These are phyloP conservation scores for Hyaloscypha finlandica DNA, from an alignment of 495 filamentous ascomycete genomes.

Conservation along the genomic window DNA sequence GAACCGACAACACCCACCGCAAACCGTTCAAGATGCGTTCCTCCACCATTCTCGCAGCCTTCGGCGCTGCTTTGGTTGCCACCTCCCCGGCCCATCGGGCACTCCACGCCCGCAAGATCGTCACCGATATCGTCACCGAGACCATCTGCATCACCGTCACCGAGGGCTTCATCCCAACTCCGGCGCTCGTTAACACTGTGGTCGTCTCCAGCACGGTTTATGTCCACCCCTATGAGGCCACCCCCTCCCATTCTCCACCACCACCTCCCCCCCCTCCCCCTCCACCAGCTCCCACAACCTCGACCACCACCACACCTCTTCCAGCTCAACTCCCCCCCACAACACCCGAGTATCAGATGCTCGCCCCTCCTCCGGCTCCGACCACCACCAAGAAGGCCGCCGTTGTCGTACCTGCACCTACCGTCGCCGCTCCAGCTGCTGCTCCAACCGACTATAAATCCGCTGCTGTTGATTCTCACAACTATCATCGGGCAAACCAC, in stretches of 20 bases:
- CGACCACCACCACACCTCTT: neutral
- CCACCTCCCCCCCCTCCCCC: constrained; percentile 27
- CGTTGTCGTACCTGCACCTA: constrained; percentile 21
- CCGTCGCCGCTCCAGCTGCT: constrained; percentile 25
- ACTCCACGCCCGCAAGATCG: constrained; percentile 51
- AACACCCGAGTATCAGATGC: neutral
- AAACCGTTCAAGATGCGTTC: constrained; percentile 64
- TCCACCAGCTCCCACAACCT: neutral
- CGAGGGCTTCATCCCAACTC: constrained; percentile 34
- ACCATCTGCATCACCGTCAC: constrained; percentile 65
- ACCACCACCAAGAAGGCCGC: neutral
- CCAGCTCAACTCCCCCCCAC: neutral
- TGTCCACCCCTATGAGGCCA: constrained; percentile 8
- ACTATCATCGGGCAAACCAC: constrained; percentile 84
- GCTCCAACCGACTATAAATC: constrained; percentile 39
- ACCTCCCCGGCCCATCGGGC: constrained; percentile 50
- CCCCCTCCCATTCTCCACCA: constrained; percentile 10
- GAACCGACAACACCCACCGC: constrained; percentile 9
- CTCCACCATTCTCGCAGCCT: constrained; percentile 59
- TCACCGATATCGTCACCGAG: constrained; percentile 53
- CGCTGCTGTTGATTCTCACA: constrained; percentile 69
- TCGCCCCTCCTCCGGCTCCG: constrained; percentile 21
- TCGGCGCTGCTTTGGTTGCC: constrained; percentile 62
- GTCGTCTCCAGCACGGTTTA: constrained; percentile 20
- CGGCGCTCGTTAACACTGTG: constrained; percentile 9